phyloP scores from a whole-genome alignment of 192 early-diverging fungal species.

The Coemansia sp. region DNA sequence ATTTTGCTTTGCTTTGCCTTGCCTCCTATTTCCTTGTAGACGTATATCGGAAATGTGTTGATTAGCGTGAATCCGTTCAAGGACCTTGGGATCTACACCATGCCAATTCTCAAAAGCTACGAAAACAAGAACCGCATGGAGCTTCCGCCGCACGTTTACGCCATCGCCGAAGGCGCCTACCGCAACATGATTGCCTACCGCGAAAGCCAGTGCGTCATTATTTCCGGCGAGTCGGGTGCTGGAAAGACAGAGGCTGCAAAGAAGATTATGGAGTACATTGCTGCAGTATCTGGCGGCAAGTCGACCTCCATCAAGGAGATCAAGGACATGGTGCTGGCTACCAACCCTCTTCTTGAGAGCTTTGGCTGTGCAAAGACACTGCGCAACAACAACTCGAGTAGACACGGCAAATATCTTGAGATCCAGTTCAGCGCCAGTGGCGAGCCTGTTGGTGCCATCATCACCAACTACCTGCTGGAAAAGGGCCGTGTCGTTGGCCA shows the following conservation, averaged over 20 bases:
- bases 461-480: slow-evolving; percentile 97
- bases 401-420: slow-evolving; percentile 99
- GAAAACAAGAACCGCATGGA: slow-evolving; percentile 83
- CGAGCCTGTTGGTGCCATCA: slow-evolving; percentile 94
- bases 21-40: slow-evolving; percentile 32
- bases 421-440: slow-evolving; percentile 93
- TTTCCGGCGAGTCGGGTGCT: slow-evolving; percentile 93
- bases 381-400: slow-evolving; percentile 97
- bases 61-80: slow-evolving; percentile 96
- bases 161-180: slow-evolving; percentile 88
- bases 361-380: slow-evolving; percentile 99
- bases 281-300: slow-evolving; percentile 85
- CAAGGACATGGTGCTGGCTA: slow-evolving; percentile 98
- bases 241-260: slow-evolving; percentile 93
- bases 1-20: too few species aligned
- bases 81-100: slow-evolving; percentile 92
- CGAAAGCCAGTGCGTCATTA: slow-evolving; percentile 99
- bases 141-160: slow-evolving; percentile 97
- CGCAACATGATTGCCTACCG: slow-evolving; percentile 97
- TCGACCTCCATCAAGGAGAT: slow-evolving; percentile 83
- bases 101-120: slow-evolving; percentile 84
- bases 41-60: slow-evolving; percentile 92
- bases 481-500: slow-evolving; percentile 96
- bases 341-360: slow-evolving; percentile 95
- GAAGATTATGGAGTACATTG: slow-evolving; percentile 97